A percentile compares a stretch with the other conserved stretches of the same genome.
Conservation (phyloP, 2,329 filamentous ascomycete species). For the Nakataea oryzae region DNA sequence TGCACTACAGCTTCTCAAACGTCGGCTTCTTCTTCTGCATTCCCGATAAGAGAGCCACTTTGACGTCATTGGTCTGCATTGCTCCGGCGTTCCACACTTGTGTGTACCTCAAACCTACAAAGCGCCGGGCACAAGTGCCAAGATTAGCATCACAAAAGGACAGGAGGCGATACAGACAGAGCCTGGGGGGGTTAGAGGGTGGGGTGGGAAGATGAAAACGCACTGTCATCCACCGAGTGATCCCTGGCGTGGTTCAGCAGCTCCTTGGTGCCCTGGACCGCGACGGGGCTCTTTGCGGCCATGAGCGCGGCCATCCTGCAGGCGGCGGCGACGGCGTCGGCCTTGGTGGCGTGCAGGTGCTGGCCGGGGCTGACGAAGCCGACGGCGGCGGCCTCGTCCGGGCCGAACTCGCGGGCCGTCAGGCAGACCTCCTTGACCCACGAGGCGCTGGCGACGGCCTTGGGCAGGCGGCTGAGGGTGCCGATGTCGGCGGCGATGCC, state of each 20-base stretch:
- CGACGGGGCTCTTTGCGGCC: conserved; percentile 76
- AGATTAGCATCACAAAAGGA: neutral
- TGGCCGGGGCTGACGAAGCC: conserved; percentile 50
- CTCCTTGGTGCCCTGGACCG: conserved; percentile 81
- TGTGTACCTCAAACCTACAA: conserved; percentile 64
- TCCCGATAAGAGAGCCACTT: conserved; percentile 63
- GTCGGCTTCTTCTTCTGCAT: conserved; percentile 68
- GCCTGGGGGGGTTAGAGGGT: neutral
- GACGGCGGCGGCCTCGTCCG: conserved; percentile 57
- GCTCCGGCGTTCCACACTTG: conserved; percentile 78
- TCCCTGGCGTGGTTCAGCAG: conserved; percentile 74
- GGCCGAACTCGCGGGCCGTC: conserved; percentile 58
- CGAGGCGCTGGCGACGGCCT: conserved; percentile 56
- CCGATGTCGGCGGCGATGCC: conserved; percentile 73
- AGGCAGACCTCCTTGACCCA: conserved; percentile 76
- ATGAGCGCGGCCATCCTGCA: conserved; percentile 55
- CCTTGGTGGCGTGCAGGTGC: conserved; percentile 50
- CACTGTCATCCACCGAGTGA: conserved; percentile 65
- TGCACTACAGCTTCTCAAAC: conserved; percentile 70
- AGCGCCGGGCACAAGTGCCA: conserved; percentile 8
- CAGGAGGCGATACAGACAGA: neutral
- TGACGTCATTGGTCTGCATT: conserved; percentile 70
- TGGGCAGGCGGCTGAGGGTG: conserved; percentile 62
- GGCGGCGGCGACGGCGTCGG: conserved; percentile 49
- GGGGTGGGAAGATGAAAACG: conserved; percentile 18